phyloP scores from a whole-genome alignment of 1,139 yeast species.

The Hanseniaspora gamundiae region DNA sequence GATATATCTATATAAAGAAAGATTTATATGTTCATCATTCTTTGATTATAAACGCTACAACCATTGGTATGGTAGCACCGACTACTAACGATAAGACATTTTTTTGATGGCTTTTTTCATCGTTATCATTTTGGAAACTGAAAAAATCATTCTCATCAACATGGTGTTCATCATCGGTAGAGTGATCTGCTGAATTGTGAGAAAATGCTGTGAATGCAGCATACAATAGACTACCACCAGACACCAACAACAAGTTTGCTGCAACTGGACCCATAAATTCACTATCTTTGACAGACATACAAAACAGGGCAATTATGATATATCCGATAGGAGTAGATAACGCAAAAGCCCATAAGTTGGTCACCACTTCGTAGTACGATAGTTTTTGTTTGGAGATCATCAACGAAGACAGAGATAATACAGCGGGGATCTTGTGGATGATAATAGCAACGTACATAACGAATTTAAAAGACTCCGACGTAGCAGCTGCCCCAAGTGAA shows the following conservation, averaged over 20 bases:
- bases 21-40: not conserved
- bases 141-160: not conserved
- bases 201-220: constrained; percentile 24
- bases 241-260: constrained; percentile 21
- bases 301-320: constrained; percentile 13
- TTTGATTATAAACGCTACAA: constrained; percentile 17
- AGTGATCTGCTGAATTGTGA: constrained; percentile 3
- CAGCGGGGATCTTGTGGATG: constrained; percentile 53
- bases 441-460: constrained; percentile 41
- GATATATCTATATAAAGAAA: too few species aligned
- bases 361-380: constrained; percentile 18
- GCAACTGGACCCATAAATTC: constrained; percentile 20
- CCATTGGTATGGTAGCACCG: constrained; percentile 19
- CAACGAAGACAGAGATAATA: constrained; percentile 40
- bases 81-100: constrained; percentile 12
- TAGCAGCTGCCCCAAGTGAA: constrained; percentile 45
- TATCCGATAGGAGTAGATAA: constrained; percentile 24
- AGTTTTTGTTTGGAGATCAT: constrained; percentile 23
- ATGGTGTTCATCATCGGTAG: not conserved
- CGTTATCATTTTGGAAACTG: not conserved
- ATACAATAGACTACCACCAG: constrained; percentile 25
- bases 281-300: constrained; percentile 11
- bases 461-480: constrained; percentile 32
- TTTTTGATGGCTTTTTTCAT: not conserved
- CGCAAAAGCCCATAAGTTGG: constrained; percentile 23